Evolutionary conservation across 2,329 filamentous ascomycete species (phyloP).

Genomic region (Hypoxylon sp.): DNA sequence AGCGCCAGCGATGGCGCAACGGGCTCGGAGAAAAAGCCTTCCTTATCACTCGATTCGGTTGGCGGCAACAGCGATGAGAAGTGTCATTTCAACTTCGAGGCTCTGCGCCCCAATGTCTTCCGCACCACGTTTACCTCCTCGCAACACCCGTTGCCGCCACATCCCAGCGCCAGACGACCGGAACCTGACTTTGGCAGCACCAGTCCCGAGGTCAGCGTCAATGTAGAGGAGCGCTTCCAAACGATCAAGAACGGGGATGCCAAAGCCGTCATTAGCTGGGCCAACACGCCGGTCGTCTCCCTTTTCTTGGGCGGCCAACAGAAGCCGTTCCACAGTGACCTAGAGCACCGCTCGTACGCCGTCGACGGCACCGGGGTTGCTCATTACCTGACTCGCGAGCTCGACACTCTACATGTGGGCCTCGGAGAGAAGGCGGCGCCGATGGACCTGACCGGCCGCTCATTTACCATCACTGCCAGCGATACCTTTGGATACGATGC

Average conservation of each 20-base stretch:
- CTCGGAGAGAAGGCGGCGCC: constrained; percentile 75
- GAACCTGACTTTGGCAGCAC: constrained; percentile 46
- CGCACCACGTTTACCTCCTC: constrained; percentile 71
- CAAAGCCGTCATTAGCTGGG: constrained; percentile 66
- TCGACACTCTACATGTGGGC: constrained; percentile 70
- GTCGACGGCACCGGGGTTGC: constrained; percentile 68
- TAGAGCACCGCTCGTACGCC: constrained; percentile 71
- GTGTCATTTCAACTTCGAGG: constrained; percentile 69
- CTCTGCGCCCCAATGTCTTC: constrained; percentile 69
- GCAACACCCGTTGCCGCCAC: constrained; percentile 69
- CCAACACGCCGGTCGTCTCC: constrained; percentile 63
- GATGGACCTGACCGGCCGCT: constrained; percentile 73
- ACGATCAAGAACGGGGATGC: constrained; percentile 57
- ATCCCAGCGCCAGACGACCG: constrained; percentile 65
- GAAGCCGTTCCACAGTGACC: constrained; percentile 66
- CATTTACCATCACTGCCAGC: constrained; percentile 72
- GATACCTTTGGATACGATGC: constrained; percentile 79
- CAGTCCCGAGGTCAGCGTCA: constrained; percentile 44
- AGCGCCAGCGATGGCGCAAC: constrained; percentile 9
- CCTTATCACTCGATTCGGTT: constrained; percentile 53
- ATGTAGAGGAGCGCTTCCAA: constrained; percentile 47
- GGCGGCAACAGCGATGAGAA: constrained; percentile 46
- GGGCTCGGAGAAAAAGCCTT: constrained; percentile 29
- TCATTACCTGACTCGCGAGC: constrained; percentile 70
- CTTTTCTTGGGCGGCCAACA: constrained; percentile 58